Conservation (phyloP, 2,329 filamentous ascomycete species). For the Fusarium sp. region DNA sequence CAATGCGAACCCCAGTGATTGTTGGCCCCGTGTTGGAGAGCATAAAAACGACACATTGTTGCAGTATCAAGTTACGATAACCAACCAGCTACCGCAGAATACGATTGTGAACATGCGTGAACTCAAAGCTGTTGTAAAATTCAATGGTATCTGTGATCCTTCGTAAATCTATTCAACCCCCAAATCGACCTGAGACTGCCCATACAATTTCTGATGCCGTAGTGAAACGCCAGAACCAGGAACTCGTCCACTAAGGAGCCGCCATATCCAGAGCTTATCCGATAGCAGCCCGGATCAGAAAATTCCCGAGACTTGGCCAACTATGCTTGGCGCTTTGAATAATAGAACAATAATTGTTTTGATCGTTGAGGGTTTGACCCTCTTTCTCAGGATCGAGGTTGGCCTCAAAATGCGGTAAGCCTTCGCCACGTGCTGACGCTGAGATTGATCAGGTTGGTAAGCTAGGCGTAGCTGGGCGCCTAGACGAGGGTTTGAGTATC, state of each 20-base stretch:
- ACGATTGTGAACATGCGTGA: background rate
- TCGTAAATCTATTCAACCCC: constrained; percentile 8
- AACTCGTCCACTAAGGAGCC: constrained; percentile 29
- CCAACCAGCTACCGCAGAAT: background rate
- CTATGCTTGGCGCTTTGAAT: constrained; percentile 30
- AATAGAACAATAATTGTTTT: constrained; percentile 17
- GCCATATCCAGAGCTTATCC: constrained; percentile 21
- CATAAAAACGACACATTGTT: constrained; percentile 5
- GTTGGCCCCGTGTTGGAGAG: constrained; percentile 2
- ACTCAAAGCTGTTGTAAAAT: constrained; percentile 10
- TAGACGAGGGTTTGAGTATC: constrained; percentile 34
- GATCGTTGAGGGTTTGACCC: constrained; percentile 30
- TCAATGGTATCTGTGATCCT: constrained; percentile 25
- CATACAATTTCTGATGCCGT: constrained; percentile 32
- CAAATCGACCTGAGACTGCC: constrained; percentile 26
- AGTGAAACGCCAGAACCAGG: constrained; percentile 33
- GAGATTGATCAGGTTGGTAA: constrained; percentile 27
- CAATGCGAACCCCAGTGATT: constrained; percentile 20
- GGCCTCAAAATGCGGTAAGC: constrained; percentile 31
- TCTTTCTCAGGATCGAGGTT: constrained; percentile 25
- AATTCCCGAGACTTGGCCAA: constrained; percentile 6
- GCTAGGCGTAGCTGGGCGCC: constrained; percentile 23
- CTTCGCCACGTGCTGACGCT: constrained; percentile 23
- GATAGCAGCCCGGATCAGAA: constrained; percentile 30
- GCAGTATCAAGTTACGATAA: constrained; percentile 1